Conservation (phyloP, 179 eudicot genomes). For the Beta macrorhiza region DNA sequence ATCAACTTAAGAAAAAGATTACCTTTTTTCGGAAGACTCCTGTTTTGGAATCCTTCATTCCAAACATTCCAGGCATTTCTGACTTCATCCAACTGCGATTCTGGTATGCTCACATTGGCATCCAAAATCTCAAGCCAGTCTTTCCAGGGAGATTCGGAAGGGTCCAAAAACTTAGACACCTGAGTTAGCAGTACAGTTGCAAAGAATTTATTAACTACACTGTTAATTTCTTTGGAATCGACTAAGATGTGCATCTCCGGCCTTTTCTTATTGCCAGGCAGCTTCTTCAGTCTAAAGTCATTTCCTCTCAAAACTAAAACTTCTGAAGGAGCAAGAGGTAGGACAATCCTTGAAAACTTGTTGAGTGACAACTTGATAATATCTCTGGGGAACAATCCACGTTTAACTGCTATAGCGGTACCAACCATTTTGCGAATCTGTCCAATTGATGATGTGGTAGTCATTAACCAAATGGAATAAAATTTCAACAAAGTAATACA, state of each 20-base stretch:
- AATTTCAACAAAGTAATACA: slow-evolving; percentile 4
- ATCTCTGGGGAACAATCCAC: slow-evolving; percentile 77
- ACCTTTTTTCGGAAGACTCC: slow-evolving; percentile 15
- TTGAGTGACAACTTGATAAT: slow-evolving; percentile 60
- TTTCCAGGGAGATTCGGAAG: slow-evolving; percentile 68
- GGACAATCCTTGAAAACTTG: slow-evolving; percentile 75
- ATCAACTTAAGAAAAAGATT: slow-evolving; percentile 6
- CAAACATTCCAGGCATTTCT: slow-evolving; percentile 62
- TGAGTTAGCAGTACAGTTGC: slow-evolving; percentile 55
- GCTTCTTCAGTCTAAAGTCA: slow-evolving; percentile 54
- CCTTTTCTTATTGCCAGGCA: slow-evolving; percentile 59
- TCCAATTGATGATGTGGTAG: slow-evolving; percentile 14
- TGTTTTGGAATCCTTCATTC: slow-evolving; percentile 43
- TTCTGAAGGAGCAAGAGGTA: slow-evolving; percentile 93
- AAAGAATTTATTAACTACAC: slow-evolving; percentile 63
- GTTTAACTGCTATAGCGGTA: slow-evolving; percentile 85
- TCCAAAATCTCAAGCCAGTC: slow-evolving; percentile 76
- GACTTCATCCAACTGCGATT: slow-evolving; percentile 61
- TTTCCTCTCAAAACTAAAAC: slow-evolving; percentile 73
- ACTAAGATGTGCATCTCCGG: slow-evolving; percentile 72
- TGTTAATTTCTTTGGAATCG: slow-evolving; percentile 68
- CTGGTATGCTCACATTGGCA: slow-evolving; percentile 68
- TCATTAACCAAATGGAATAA: not conserved
- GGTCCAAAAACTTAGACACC: slow-evolving; percentile 67
- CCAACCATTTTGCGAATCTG: slow-evolving; percentile 99